Conservation (phyloP, 2,329 filamentous ascomycete species). For the Colletotrichum tofieldiae region DNA sequence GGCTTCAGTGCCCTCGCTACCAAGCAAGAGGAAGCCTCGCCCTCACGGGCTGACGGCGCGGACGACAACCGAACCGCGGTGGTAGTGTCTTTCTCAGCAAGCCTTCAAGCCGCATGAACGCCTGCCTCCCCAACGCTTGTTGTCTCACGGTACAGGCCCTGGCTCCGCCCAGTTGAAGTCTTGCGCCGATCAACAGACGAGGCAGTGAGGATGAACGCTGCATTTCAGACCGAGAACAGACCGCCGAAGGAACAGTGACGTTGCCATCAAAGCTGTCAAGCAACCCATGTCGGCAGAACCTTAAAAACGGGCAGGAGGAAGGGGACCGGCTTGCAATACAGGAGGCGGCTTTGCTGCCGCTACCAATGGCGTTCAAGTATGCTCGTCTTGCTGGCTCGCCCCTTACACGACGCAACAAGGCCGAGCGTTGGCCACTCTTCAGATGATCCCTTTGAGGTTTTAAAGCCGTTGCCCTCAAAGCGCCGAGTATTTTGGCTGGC, state of each 20-base stretch:
- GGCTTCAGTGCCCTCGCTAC: not conserved
- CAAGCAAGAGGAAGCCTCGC: constrained; percentile 11
- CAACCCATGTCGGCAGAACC: constrained; percentile 37
- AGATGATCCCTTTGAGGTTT: constrained; percentile 26
- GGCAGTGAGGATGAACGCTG: constrained; percentile 33
- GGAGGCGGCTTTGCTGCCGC: constrained; percentile 19
- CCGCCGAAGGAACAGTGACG: constrained; percentile 34
- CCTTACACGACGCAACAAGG: constrained; percentile 6
- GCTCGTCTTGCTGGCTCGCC: constrained; percentile 19
- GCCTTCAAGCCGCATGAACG: constrained; percentile 33
- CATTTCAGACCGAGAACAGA: constrained; percentile 34
- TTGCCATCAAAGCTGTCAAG: constrained; percentile 30
- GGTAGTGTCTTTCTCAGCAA: constrained; percentile 11
- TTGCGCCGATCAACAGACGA: constrained; percentile 33
- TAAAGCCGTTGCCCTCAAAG: constrained; percentile 31
- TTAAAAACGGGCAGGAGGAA: constrained; percentile 17
- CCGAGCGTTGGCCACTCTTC: constrained; percentile 12
- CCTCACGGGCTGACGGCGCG: not conserved
- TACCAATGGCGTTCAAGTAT: constrained; percentile 4
- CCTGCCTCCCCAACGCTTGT: constrained; percentile 13
- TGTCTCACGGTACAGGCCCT: constrained; percentile 14
- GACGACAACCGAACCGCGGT: constrained; percentile 9
- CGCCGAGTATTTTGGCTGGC: not conserved
- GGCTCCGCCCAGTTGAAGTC: constrained; percentile 14
- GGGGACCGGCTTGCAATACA: constrained; percentile 3